Evolutionary conservation across 306 rosid genomes (phyloP), one percentile per base, ranked within the genome.

Genomic region (Pyrus communis): DNA sequence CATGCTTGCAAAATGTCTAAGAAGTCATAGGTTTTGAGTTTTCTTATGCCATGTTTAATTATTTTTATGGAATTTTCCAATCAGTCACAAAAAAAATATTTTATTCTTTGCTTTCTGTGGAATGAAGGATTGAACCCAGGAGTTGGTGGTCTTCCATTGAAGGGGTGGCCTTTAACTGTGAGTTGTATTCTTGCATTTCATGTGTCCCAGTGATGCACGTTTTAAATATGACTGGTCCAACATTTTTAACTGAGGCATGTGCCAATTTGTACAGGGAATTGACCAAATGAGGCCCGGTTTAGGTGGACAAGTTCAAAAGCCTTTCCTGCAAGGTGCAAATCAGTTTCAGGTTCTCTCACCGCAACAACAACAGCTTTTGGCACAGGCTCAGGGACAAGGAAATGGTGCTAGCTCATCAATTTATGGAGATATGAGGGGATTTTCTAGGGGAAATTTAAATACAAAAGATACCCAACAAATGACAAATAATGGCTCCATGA

Each of bases 131-230:
- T 93, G 78, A 93, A 78, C 85, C 77, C 91, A 9, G 97, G 93
- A 69, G 96, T 88, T 67, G 84, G 95, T 86, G 85, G 87, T 72
- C 91, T 90, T 73, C 91, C 97, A 64, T 67, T 93, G 84, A 93
- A 91, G 87, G 98, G 98, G 78, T 93, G 98, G 97, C 98, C 98
- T 71, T 84, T 93, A 81, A 86, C 97, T 27, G 98, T 93, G 88
- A 87, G 97, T 87, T 82, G 27, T 82, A 63, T 52, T 3, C 57
- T 69, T 69, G 78, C 55, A 46, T 65, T 35, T 73, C 43, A 76
- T 62, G 1, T 62, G 71, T 77, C 57, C 61, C 40, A 84, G 52
- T 66, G 46, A 70, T 69, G 33, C 42, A 75, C 74, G 40, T 58
- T 38, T 60, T 65, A 62, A 82, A 64, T 64, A 21, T 79, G 63